Evolutionary conservation across 441 rosid genomes (phyloP).

Genomic region (Raphanus hybrid): DNA sequence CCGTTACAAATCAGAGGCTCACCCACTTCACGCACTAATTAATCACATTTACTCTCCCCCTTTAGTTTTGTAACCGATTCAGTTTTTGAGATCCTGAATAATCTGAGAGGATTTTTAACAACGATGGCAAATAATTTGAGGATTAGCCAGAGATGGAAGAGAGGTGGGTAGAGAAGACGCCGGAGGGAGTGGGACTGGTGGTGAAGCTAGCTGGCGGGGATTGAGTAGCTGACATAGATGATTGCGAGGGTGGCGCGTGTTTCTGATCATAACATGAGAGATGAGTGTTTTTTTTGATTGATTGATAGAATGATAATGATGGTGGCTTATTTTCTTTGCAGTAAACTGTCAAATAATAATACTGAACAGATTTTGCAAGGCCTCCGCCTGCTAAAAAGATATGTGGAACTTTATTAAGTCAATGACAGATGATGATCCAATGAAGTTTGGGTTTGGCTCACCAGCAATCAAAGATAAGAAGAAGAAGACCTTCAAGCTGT

Average conservation of each 20-base stretch:
- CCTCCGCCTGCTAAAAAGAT: constrained; percentile 43
- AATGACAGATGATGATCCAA: too few species aligned
- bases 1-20: neutral
- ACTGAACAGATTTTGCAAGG: too few species aligned
- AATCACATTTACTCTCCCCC: neutral
- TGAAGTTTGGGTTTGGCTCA: constrained; percentile 50
- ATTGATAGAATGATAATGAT: too few species aligned
- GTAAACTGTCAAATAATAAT: too few species aligned
- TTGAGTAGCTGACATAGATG: too few species aligned
- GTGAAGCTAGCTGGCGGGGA: too few species aligned
- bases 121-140: neutral
- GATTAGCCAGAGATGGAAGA: neutral
- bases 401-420: too few species aligned
- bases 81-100: neutral
- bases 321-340: too few species aligned
- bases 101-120: neutral
- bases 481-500: constrained; percentile 69
- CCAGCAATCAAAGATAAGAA: constrained; percentile 63
- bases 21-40: neutral
- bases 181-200: neutral
- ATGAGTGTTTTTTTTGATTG: too few species aligned
- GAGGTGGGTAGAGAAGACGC: neutral
- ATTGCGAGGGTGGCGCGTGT: too few species aligned
- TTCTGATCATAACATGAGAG: neutral
- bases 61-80: neutral